These are phyloP conservation scores for Citrus inodora DNA, from an alignment of 345 rosid species.

Conservation along the genomic window DNA sequence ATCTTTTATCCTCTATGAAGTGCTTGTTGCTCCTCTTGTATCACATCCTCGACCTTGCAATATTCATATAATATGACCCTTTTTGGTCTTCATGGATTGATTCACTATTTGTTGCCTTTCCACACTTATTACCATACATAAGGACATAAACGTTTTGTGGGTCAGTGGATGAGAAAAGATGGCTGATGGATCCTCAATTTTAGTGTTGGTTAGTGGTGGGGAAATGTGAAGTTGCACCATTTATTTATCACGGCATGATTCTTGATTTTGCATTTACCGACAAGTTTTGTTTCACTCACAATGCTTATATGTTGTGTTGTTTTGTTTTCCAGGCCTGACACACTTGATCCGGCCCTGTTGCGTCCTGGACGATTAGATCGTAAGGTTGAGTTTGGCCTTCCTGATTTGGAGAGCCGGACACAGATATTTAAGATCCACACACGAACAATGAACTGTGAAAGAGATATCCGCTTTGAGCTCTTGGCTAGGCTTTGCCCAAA, in stretches of 20 bases:
- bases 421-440: slow-evolving; percentile 95
- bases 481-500: slow-evolving; percentile 91
- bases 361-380: slow-evolving; percentile 96
- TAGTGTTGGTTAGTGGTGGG: background rate
- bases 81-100: background rate
- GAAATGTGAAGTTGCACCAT: background rate
- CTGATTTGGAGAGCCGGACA: slow-evolving; percentile 88
- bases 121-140: background rate
- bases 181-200: background rate
- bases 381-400: slow-evolving; percentile 93
- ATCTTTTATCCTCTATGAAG: background rate
- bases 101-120: background rate
- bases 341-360: slow-evolving; percentile 84
- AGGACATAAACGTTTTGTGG: background rate
- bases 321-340: slow-evolving; percentile 63
- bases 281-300: background rate
- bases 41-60: background rate
- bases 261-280: background rate
- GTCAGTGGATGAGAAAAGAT: background rate
- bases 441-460: slow-evolving; percentile 87
- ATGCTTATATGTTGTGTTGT: background rate
- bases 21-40: background rate
- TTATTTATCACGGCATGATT: background rate
- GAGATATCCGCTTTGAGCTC: slow-evolving; percentile 91
- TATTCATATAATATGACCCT: background rate